Base-by-base conservation (phyloP, 371 early-diverging fungal genomes). In the Lichtheimia hyalospora region DNA sequence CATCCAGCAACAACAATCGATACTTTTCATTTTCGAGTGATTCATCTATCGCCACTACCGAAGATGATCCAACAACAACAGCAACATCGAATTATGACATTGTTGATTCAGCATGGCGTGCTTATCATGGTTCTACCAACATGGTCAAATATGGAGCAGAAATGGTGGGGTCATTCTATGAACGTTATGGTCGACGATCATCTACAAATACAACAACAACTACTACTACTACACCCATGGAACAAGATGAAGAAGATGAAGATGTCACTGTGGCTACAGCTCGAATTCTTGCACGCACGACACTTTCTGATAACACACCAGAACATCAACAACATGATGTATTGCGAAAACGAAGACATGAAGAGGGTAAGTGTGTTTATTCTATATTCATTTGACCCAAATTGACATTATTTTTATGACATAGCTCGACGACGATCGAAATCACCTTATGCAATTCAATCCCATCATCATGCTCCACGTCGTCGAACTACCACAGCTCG, bases 31-130 rank as follows among this genome's bases (percentile, higher is more conserved):
- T 57, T 42, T 56, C 60, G 3, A 71, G 72, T 52, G 71, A 71
- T 23, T 62, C 55, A 16, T 60, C 60, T 14, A 24, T 64, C 0
- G 65, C 66, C 15, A 58, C 61, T 5, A 63, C 64, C 2, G 75
- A 75, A 20, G 67, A 69, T 49, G 48, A 58, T 34, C 23, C 51
- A 49, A n/a, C 34, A n/a, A 10, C 54, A 39, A n/a, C 41, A 28
- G 10, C 55, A 54, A 43, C 56, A 44, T 15, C 92, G 59, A 87
- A 81, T 61, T 81, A 92, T n/a, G 92, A 92, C 0, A 42, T 94
- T 10, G 90, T 96, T 41, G 89, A 87, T 63, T 83, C 86, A 6
- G 87, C 92, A 3, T 57, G 93, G n/a, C 79, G 76, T 18, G 88
- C 84, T 3, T 94, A 93, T 63, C 91, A 90, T 69, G 88, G 89